Conservation (phyloP, 2,329 filamentous ascomycete species). For the Colletotrichum tropicicola region DNA sequence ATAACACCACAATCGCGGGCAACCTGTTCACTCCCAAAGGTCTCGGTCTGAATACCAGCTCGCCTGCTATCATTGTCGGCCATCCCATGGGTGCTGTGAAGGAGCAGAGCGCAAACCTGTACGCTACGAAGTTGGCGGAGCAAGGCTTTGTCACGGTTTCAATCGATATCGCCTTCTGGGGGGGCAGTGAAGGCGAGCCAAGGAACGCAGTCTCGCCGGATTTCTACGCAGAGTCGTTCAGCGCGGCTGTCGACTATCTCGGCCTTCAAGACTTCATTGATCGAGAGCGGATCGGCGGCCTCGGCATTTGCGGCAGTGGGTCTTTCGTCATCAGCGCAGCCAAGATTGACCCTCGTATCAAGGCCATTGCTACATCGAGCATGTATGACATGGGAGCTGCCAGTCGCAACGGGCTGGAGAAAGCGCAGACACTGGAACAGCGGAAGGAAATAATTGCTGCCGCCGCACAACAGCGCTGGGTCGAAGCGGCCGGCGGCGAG, state of each 20-base stretch:
- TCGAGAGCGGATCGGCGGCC: conserved; percentile 38
- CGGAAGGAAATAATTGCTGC: conserved; percentile 5
- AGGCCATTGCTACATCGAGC: conserved; percentile 32
- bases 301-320: conserved; percentile 42
- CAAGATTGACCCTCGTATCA: conserved; percentile 40
- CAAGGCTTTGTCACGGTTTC: conserved; percentile 38
- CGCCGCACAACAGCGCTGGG: background rate
- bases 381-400: conserved; percentile 25
- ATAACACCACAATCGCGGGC: background rate
- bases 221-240: conserved; percentile 39
- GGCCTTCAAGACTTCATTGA: conserved; percentile 34
- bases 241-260: conserved; percentile 42
- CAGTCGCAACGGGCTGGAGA: conserved; percentile 1
- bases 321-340: conserved; percentile 44
- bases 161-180: conserved; percentile 36
- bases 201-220: conserved; percentile 38
- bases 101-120: conserved; percentile 41
- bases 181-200: conserved; percentile 35
- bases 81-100: conserved; percentile 41
- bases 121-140: conserved; percentile 37
- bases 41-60: background rate
- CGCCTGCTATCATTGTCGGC: conserved; percentile 36
- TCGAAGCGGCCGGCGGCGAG: conserved; percentile 3
- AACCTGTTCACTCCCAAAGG: conserved; percentile 13
- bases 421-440: background rate